A percentile compares a stretch with the other conserved stretches of the same genome.
These are phyloP conservation scores for Corynespora cassiicola DNA, from an alignment of 2,329 filamentous ascomycete species.

Conservation along the genomic window DNA sequence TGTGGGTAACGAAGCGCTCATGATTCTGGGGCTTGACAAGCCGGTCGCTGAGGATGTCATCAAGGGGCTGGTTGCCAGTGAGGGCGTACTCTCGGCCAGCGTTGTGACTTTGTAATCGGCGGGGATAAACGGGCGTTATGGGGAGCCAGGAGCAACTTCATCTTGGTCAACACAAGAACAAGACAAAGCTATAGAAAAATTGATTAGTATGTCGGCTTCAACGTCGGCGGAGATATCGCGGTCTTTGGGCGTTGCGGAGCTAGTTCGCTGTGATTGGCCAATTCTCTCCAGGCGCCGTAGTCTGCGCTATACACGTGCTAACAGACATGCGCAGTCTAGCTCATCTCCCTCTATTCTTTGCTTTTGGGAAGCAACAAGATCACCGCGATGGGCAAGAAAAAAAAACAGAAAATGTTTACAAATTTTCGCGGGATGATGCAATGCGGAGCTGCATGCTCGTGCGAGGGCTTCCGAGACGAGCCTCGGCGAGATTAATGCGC, in stretches of 20 bases:
- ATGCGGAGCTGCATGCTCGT: too few relatives aligned
- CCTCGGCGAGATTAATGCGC: constrained; percentile 3
- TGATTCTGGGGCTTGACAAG: constrained; percentile 79
- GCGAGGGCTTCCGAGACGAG: not conserved
- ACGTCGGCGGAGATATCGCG: constrained; percentile 6
- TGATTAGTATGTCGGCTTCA: constrained; percentile 10
- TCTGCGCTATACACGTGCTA: not conserved
- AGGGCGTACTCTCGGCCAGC: constrained; percentile 60
- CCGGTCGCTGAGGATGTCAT: constrained; percentile 65
- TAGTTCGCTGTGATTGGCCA: too few relatives aligned
- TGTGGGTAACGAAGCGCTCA: constrained; percentile 71
- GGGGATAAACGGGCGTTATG: too few relatives aligned
- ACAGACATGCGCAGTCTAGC: not conserved
- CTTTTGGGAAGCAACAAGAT: not conserved
- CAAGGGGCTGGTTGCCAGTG: constrained; percentile 54
- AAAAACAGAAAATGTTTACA: too few relatives aligned
- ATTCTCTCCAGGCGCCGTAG: too few relatives aligned
- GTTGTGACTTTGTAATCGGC: constrained; percentile 58
- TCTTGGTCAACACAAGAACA: too few relatives aligned
- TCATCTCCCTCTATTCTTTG: not conserved
- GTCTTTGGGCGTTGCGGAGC: too few relatives aligned
- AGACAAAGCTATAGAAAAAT: too few relatives aligned
- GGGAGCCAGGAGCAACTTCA: too few relatives aligned
- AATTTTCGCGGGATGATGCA: constrained; percentile 1
- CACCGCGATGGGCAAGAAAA: too few relatives aligned